Evolutionary conservation across 306 rosid genomes (phyloP).

Genomic region (Castanea crenata): DNA sequence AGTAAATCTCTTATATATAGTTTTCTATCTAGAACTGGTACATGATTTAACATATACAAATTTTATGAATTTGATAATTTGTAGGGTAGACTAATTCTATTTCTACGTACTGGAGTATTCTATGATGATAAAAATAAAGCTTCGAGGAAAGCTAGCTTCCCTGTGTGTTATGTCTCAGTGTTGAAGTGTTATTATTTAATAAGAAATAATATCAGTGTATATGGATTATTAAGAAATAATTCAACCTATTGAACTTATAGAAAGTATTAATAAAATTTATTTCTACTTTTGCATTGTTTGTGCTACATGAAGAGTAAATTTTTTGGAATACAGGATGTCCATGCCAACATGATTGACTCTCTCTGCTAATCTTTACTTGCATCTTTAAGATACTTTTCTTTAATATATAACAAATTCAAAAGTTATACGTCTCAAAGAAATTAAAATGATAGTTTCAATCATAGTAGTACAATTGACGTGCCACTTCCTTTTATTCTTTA

Average conservation of each 20-base stretch:
- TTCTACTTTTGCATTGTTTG: not conserved
- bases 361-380: not conserved
- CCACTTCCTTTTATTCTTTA: no score
- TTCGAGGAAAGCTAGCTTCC: not conserved
- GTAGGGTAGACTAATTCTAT: conserved; percentile 41
- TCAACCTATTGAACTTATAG: not conserved
- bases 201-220: not conserved
- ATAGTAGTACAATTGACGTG: no score
- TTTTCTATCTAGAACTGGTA: no score
- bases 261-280: not conserved
- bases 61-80: conserved; percentile 8
- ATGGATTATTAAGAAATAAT: not conserved
- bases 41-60: not conserved
- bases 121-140: not conserved
- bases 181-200: no score
- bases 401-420: no score
- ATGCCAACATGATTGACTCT: not conserved
- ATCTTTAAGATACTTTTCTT: no score
- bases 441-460: no score
- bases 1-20: conserved; percentile 11
- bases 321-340: not conserved
- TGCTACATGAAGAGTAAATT: not conserved
- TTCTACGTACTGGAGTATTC: no score
- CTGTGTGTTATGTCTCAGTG: not conserved
- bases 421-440: no score